Evolutionary conservation across 2,329 filamentous ascomycete genomes (phyloP), one percentile per base, ranked within the genome.

Genomic region (Meredithiella fracta): DNA sequence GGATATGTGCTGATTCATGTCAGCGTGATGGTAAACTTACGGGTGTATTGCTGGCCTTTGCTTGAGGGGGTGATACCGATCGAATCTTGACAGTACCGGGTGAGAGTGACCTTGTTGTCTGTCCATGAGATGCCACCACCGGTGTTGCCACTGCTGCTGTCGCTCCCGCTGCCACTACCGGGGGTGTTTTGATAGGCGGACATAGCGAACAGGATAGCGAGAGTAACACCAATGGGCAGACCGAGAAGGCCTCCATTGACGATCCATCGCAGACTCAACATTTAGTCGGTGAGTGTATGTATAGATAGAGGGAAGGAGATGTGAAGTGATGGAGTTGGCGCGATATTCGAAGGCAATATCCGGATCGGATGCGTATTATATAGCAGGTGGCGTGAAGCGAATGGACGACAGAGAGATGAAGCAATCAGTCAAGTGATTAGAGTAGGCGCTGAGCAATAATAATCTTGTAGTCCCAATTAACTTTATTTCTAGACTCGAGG

Each of bases 171-270:
- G 55, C 72, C 66, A 37, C 74, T 73, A 1, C 63, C 53, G 14
- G 31, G 66, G 7, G 72, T 66, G 31, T 65, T 61, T 42, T 72
- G 69, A 49, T 69, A 65, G n/a, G 67, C 66, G 58, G 77, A 70
- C 37, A 78, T 63, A 8, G 73, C 74, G 37, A 77, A 64, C 23
- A 78, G 64, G 47, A 76, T 65, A 51, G 73, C 75, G 29, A 77
- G 61, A 8, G 73, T 75, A 55, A 70, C 67, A 57, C 69, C 74
- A 57, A 77, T 69, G 40, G 72, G 75, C 58, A 78, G 65, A 60
- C 70, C 70, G 59, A 78, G 61, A 52, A 78, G 68, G 62, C 67
- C 67, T 54, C 72, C 68, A 65, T 75, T 78, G 64, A 77, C 68
- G 58, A 77, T 62, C 63, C 73, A 71, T 60, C 69, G 65, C 53